Conservation (phyloP, 2,329 filamentous ascomycete genomes). For the Xylariaceae sp. region DNA sequence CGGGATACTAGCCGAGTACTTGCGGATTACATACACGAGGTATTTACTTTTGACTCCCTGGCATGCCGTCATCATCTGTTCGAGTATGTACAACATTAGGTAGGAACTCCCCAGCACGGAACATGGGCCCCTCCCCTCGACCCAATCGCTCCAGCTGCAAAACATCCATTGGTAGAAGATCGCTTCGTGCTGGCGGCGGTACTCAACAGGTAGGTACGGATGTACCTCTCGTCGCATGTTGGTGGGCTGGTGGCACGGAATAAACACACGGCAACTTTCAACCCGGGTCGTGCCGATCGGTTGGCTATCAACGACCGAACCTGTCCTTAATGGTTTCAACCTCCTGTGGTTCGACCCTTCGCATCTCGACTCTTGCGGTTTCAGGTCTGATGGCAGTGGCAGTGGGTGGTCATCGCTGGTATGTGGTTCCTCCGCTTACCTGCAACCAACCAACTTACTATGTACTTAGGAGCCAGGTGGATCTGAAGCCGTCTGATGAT, state of each 20-base stretch:
- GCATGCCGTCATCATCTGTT: background rate
- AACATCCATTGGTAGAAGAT: slow-evolving; percentile 13
- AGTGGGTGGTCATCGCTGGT: too few species aligned
- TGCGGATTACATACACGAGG: background rate
- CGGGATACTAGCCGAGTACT: background rate
- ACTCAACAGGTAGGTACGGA: too few species aligned
- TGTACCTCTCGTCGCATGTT: too few species aligned
- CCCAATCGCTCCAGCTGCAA: slow-evolving; percentile 11
- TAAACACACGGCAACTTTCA: background rate
- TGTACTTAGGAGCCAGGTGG: background rate
- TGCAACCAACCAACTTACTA: too few species aligned
- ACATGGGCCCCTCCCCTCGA: slow-evolving; percentile 1
- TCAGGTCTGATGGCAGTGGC: too few species aligned
- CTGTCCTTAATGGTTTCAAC: too few species aligned
- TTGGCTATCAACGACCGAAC: too few species aligned
- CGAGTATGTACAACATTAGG: background rate
- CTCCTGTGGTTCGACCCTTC: too few species aligned
- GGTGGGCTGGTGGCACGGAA: too few species aligned
- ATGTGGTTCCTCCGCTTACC: too few species aligned
- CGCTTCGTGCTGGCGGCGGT: background rate
- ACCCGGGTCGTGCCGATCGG: background rate
- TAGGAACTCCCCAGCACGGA: background rate
- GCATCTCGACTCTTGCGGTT: too few species aligned
- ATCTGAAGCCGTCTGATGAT: slow-evolving; percentile 2
- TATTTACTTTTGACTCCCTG: background rate